phyloP scores from a whole-genome alignment of 2,329 filamentous ascomycete genomes.

The Zelopaecilomyces penicillatus region DNA sequence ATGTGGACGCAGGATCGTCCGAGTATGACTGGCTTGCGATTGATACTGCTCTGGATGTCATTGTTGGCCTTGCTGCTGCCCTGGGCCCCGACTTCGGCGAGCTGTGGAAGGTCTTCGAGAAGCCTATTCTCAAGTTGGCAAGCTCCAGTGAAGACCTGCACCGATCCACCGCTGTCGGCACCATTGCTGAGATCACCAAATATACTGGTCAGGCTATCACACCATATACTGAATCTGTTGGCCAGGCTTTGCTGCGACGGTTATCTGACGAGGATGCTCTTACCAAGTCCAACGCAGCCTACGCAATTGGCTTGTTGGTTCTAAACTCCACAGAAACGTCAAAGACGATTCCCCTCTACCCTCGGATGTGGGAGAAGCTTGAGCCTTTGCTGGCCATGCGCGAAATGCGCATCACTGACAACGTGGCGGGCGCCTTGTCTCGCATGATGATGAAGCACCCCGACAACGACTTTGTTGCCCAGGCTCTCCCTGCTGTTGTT shows the following conservation, averaged over 20 bases:
- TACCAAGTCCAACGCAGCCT: slow-evolving; percentile 91
- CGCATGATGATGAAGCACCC: slow-evolving; percentile 88
- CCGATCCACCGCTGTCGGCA: slow-evolving; percentile 82
- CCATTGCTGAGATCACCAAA: slow-evolving; percentile 82
- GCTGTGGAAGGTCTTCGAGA: slow-evolving; percentile 94
- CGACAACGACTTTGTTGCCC: slow-evolving; percentile 68
- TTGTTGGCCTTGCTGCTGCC: slow-evolving; percentile 74
- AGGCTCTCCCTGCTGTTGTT: slow-evolving; percentile 75
- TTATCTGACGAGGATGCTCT: slow-evolving; percentile 83
- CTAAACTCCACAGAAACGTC: slow-evolving; percentile 65
- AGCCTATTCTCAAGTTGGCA: slow-evolving; percentile 80
- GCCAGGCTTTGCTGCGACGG: slow-evolving; percentile 77
- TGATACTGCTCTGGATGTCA: slow-evolving; percentile 85
- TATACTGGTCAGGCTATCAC: slow-evolving; percentile 78
- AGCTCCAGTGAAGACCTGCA: slow-evolving; percentile 80
- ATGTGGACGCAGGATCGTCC: slow-evolving; percentile 68
- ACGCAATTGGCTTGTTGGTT: slow-evolving; percentile 78
- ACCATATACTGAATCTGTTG: slow-evolving; percentile 66
- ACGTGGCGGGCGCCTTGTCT: slow-evolving; percentile 82
- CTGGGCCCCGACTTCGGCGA: slow-evolving; percentile 75
- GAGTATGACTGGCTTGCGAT: slow-evolving; percentile 98
- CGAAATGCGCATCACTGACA: slow-evolving; percentile 79
- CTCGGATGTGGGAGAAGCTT: slow-evolving; percentile 72
- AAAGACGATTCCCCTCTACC: slow-evolving; percentile 67
- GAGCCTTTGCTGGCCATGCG: slow-evolving; percentile 74